Conservation (phyloP, 768 basidiomycete genomes). For the Stropharia rugosoannulata region DNA sequence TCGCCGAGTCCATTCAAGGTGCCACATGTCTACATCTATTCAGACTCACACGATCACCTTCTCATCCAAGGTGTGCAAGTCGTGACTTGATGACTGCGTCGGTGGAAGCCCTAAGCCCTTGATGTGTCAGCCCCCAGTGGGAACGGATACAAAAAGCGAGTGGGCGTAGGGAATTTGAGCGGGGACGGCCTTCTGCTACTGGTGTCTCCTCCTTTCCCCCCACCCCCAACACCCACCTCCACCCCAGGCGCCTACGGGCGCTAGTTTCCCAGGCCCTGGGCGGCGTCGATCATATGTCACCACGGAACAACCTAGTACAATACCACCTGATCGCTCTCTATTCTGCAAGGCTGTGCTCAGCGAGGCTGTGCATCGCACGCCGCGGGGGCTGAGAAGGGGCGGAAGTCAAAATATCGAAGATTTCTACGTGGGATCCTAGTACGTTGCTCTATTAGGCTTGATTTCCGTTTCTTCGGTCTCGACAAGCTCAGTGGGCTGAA, state of each 20-base stretch:
- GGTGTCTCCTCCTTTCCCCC: background rate
- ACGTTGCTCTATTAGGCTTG: background rate
- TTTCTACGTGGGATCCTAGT: background rate
- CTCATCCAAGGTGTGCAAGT: background rate
- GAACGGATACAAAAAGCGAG: background rate
- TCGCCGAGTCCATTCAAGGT: no score
- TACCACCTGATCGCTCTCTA: background rate
- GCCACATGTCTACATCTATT: background rate
- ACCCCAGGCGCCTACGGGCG: background rate
- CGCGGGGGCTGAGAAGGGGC: background rate
- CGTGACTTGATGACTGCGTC: background rate
- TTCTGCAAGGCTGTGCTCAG: background rate
- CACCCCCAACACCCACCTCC: background rate
- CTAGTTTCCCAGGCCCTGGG: background rate
- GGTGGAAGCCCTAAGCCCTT: background rate
- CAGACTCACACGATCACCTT: background rate
- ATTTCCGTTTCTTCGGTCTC: background rate
- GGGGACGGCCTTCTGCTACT: background rate
- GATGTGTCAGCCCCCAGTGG: background rate
- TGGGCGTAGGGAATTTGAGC: background rate
- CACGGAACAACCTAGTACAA: background rate
- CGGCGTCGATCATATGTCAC: background rate
- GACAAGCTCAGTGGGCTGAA: no score
- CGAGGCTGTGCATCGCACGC: background rate
- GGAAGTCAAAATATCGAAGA: background rate